phyloP scores from a whole-genome alignment of 225 moss, liverwort and hornwort species.

The Takakia lepidozioides region DNA sequence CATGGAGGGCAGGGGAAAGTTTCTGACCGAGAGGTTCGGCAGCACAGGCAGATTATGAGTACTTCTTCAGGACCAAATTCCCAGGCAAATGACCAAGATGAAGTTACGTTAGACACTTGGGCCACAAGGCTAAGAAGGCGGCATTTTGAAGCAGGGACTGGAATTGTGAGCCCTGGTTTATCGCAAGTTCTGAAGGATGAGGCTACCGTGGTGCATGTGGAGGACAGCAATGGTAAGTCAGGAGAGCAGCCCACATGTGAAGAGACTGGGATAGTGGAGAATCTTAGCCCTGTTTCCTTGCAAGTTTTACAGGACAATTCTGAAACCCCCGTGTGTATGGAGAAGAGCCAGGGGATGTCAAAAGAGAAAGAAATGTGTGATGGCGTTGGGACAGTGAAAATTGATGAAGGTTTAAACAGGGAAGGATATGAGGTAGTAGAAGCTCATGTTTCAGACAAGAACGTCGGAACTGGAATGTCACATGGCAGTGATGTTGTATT shows the following conservation, averaged over 20 bases:
- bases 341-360: neutral
- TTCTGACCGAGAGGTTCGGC: no score
- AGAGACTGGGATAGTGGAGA: no score
- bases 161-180: slow-evolving; percentile 18
- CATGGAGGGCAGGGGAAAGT: no score
- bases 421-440: slow-evolving; percentile 7
- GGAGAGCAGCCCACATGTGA: no score
- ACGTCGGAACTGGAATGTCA: neutral
- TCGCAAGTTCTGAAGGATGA: slow-evolving; percentile 37
- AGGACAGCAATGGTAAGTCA: slow-evolving; percentile 13
- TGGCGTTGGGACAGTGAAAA: slow-evolving; percentile 6
- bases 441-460: slow-evolving; percentile 4
- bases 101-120: slow-evolving; percentile 19
- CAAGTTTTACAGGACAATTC: no score
- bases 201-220: slow-evolving; percentile 24
- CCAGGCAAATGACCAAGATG: slow-evolving; percentile 15
- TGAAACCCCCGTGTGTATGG: no score
- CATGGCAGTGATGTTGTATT: slow-evolving; percentile 2
- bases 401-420: slow-evolving; percentile 5
- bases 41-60: neutral
- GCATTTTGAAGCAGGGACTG: slow-evolving; percentile 17
- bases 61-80: neutral
- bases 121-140: slow-evolving; percentile 31
- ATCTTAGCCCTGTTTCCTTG: no score
- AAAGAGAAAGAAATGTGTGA: slow-evolving; percentile 1